Conservation (phyloP, 805 yeast species). For the Kazachstania martiniae region DNA sequence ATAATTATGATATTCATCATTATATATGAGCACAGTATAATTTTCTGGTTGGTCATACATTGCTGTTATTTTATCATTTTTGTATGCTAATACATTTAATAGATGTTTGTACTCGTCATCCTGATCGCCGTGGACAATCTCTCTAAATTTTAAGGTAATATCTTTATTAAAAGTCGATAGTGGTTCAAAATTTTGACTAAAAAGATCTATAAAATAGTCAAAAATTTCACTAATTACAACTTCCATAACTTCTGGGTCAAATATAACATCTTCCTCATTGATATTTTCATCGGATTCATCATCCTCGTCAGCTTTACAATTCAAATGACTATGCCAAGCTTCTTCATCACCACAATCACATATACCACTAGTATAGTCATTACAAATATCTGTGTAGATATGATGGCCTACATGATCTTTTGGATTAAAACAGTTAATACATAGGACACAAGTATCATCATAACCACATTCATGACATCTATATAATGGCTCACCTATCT, state of each 20-base stretch:
- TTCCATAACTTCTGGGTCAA: slow-evolving; percentile 13
- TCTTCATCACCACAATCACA: slow-evolving; percentile 68
- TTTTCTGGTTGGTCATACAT: slow-evolving; percentile 16
- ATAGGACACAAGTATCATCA: slow-evolving; percentile 70
- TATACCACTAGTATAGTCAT: slow-evolving; percentile 41
- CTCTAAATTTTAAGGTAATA: slow-evolving; percentile 21
- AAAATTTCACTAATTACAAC: slow-evolving; percentile 24
- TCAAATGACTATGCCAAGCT: slow-evolving; percentile 44
- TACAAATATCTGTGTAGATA: slow-evolving; percentile 42
- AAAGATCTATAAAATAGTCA: slow-evolving; percentile 34
- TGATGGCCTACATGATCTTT: slow-evolving; percentile 59
- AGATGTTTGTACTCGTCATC: slow-evolving; percentile 12
- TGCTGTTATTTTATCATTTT: slow-evolving; percentile 3
- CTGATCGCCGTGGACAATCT: slow-evolving; percentile 17
- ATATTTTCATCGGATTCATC: slow-evolving; percentile 20
- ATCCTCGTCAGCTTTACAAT: slow-evolving; percentile 35
- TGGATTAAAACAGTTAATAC: slow-evolving; percentile 61
- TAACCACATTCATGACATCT: slow-evolving; percentile 67
- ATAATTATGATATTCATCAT: slow-evolving; percentile 63
- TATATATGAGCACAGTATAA: slow-evolving; percentile 55
- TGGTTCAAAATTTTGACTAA: slow-evolving; percentile 27
- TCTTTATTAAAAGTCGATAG: slow-evolving; percentile 23
- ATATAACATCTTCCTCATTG: slow-evolving; percentile 18
- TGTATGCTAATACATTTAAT: slow-evolving; percentile 9
- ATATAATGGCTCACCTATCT: slow-evolving; percentile 53